Percentiles rank a stretch among this genome's conserved stretches.
Conservation (phyloP, 305 asterid genomes). For the Fraxinus floribunda region DNA sequence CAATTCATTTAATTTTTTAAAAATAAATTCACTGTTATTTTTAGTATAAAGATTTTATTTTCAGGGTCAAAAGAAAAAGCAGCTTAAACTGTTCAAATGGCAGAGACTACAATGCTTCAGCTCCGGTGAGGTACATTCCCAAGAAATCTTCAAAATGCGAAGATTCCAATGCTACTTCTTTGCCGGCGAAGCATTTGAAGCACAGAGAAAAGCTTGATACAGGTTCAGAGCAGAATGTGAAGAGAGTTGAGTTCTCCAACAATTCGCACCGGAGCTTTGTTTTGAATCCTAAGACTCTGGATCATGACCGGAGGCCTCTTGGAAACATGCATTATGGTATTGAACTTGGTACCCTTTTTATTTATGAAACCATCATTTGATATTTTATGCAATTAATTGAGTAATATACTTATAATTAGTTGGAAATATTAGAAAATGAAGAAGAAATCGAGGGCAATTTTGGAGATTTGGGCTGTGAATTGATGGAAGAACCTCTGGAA, state of each 20-base stretch:
- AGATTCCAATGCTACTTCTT: conserved; percentile 31
- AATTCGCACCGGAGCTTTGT: conserved; percentile 13
- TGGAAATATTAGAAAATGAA: conserved; percentile 39
- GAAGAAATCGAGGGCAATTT: conserved; percentile 39
- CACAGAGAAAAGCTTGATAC: conserved; percentile 16
- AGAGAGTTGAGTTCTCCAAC: conserved; percentile 18
- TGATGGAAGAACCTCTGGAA: conserved; percentile 33
- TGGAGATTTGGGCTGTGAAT: conserved; percentile 27
- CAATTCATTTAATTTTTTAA: neutral
- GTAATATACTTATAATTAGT: neutral
- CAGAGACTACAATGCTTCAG: conserved; percentile 48
- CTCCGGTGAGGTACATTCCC: conserved; percentile 54
- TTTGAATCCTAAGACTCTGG: conserved; percentile 23
- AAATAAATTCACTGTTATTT: neutral
- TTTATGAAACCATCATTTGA: conserved; percentile 8
- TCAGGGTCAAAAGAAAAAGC: conserved; percentile 40
- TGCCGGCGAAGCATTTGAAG: conserved; percentile 25
- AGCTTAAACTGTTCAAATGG: conserved; percentile 39
- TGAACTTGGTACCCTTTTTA: conserved; percentile 32
- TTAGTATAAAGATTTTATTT: conserved; percentile 5
- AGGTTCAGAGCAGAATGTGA: conserved; percentile 24
- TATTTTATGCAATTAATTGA: neutral
- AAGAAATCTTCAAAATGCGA: conserved; percentile 28
- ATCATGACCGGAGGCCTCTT: conserved; percentile 21
- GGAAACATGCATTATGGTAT: conserved; percentile 24